phyloP scores from a whole-genome alignment of 2,329 filamentous ascomycete genomes.

The Colletotrichum sublineola region DNA sequence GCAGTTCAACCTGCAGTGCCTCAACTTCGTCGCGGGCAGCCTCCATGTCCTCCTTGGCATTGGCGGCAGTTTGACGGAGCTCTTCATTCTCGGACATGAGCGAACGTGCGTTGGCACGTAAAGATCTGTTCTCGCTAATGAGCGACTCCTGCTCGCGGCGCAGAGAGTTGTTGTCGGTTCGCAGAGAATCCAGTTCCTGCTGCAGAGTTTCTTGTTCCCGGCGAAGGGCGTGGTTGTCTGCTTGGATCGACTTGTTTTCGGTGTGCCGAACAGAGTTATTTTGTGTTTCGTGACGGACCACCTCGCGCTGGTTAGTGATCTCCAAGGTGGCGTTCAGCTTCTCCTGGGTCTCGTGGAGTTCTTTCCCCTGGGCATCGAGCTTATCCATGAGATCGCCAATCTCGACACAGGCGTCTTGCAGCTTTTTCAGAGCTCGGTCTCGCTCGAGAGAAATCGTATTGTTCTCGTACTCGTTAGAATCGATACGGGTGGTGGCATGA shows the following conservation, averaged over 20 bases:
- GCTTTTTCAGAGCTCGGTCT: slow-evolving; percentile 73
- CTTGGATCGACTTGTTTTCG: slow-evolving; percentile 58
- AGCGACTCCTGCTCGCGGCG: slow-evolving; percentile 60
- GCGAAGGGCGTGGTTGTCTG: slow-evolving; percentile 56
- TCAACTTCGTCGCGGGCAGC: slow-evolving; percentile 57
- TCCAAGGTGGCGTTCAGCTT: slow-evolving; percentile 56
- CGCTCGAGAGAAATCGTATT: slow-evolving; percentile 74
- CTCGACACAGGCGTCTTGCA: slow-evolving; percentile 71
- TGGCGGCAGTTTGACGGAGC: slow-evolving; percentile 57
- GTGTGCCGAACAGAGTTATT: slow-evolving; percentile 51
- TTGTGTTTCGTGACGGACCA: slow-evolving; percentile 58
- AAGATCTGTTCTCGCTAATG: slow-evolving; percentile 59
- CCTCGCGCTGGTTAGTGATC: slow-evolving; percentile 23
- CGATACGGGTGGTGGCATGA: slow-evolving; percentile 72
- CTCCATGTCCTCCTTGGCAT: slow-evolving; percentile 58
- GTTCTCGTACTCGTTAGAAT: slow-evolving; percentile 73
- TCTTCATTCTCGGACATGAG: slow-evolving; percentile 60
- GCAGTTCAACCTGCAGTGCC: slow-evolving; percentile 54
- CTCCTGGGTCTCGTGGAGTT: slow-evolving; percentile 58
- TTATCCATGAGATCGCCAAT: slow-evolving; percentile 64
- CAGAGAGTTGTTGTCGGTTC: slow-evolving; percentile 57
- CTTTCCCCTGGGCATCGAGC: slow-evolving; percentile 57
- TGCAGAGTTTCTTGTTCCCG: slow-evolving; percentile 54
- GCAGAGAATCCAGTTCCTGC: slow-evolving; percentile 57
- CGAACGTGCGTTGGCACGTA: slow-evolving; percentile 57